Percentiles rank a stretch among this genome's conserved stretches.
Conservation (phyloP, 768 basidiomycete genomes). For the Agaricus subrufescens region DNA sequence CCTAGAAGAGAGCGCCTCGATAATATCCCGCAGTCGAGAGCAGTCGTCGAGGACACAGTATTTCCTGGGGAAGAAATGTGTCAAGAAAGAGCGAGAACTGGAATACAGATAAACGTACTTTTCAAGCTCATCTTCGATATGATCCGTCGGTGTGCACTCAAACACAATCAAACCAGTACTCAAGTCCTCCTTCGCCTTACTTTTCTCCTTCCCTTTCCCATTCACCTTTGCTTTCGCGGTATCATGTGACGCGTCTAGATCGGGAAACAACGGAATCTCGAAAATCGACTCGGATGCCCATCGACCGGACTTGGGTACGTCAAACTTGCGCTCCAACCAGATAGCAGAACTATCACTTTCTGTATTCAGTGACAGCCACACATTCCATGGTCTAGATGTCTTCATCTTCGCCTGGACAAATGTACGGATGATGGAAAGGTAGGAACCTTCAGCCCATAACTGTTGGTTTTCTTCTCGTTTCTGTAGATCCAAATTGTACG, state of each 20-base stretch:
- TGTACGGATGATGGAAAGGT: slow-evolving; percentile 44
- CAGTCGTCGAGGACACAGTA: slow-evolving; percentile 72
- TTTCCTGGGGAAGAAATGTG: slow-evolving; percentile 38
- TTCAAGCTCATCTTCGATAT: slow-evolving; percentile 61
- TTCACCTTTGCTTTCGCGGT: background rate
- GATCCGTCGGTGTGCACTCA: slow-evolving; percentile 65
- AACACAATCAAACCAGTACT: slow-evolving; percentile 72
- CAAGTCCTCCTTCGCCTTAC: slow-evolving; percentile 15
- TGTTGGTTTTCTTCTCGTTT: slow-evolving; percentile 68
- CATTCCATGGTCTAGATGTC: slow-evolving; percentile 41
- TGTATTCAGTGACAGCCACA: slow-evolving; percentile 75
- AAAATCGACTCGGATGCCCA: slow-evolving; percentile 61
- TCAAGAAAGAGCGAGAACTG: background rate
- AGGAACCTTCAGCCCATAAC: slow-evolving; percentile 73
- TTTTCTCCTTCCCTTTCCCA: background rate
- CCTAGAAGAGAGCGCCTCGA: slow-evolving; percentile 46
- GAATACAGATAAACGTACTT: slow-evolving; percentile 35
- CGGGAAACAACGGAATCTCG: slow-evolving; percentile 45
- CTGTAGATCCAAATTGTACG: slow-evolving; percentile 28
- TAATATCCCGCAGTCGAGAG: slow-evolving; percentile 59
- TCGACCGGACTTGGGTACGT: slow-evolving; percentile 56
- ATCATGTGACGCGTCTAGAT: slow-evolving; percentile 10
- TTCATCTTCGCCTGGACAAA: slow-evolving; percentile 30
- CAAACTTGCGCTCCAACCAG: slow-evolving; percentile 76
- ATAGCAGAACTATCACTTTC: slow-evolving; percentile 74